Evolutionary conservation across 441 rosid genomes (phyloP).

Genomic region (Brassica balearica): DNA sequence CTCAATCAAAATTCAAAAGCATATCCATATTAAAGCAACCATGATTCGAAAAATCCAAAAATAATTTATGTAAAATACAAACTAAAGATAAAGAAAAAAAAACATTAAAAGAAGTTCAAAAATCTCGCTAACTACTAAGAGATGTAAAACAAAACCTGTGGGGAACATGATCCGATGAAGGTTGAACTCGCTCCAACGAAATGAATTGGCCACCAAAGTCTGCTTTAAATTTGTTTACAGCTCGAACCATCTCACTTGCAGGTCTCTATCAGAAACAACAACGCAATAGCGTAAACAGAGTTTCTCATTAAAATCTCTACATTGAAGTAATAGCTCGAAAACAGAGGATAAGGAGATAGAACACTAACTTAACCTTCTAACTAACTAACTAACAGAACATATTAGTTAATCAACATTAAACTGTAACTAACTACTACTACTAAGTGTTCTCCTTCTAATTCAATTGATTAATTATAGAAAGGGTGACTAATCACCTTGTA

Average conservation of each 20-base stretch:
- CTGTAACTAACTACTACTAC: not conserved
- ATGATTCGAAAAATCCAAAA: not conserved
- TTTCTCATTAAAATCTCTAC: slow-evolving; percentile 4
- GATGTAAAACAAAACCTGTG: slow-evolving; percentile 61
- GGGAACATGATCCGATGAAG: slow-evolving; percentile 93
- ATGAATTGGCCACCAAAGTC: slow-evolving; percentile 95
- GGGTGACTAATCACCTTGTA: slow-evolving; percentile 62
- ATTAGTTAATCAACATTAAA: not conserved
- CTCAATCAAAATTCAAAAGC: not conserved
- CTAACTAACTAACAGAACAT: slow-evolving; percentile 21
- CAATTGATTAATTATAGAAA: not conserved
- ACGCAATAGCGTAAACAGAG: not conserved
- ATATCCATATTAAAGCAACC: slow-evolving; percentile 10
- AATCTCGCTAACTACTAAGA: not conserved
- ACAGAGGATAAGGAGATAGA: not conserved
- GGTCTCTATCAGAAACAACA: slow-evolving; percentile 65
- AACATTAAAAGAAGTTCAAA: not conserved
- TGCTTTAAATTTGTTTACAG: slow-evolving; percentile 91
- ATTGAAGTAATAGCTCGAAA: not conserved
- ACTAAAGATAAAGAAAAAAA: not conserved
- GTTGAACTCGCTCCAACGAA: slow-evolving; percentile 91
- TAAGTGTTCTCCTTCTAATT: not conserved
- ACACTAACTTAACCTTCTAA: slow-evolving; percentile 10
- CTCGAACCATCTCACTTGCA: slow-evolving; percentile 81
- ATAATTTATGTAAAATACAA: not conserved